Evolutionary conservation across 352 stramenopile species (phyloP), one percentile per base, ranked within the genome.

Genomic region (Phytophthora pluvialis): DNA sequence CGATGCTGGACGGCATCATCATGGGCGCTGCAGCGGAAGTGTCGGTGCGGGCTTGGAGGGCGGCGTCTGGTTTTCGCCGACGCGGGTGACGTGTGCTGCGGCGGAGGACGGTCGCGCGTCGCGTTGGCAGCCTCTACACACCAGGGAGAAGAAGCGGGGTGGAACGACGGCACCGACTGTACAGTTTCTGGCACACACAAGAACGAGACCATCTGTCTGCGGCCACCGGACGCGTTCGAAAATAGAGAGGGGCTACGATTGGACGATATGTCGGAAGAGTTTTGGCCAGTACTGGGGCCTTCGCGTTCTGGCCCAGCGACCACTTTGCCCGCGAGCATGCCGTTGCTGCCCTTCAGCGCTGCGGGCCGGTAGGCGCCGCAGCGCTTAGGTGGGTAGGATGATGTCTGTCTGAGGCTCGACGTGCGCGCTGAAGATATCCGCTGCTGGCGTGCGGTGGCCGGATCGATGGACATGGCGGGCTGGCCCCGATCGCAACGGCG

Each of bases 1-100:
- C 57, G 60, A 77, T 81, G 53, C 70, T 81, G 16, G 70, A 78
- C 45, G 73, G 73, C n/a, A 70, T 81, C 58, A 81, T 80, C 54
- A 65, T 71, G 25, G 26, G 21, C 21, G 21, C 21, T 21, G 21
- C 21, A 21, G 21, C 21, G 21, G 21, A 21, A 21, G 2, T 21
- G 21, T 21, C 21, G 21, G 21, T 21, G 21, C 21, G 1, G 21
- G 21, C 21, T 21, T 12, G 29, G 16, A 11, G n/a, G 3, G 29
- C 43, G 25, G 40, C 65, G 51, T 64, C 39, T 11, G 42, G 50
- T 57, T 64, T 40, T 64, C 29, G 21, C 28, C 47, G 28, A 49
- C 36, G 48, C 9, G 42, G 38, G 46, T 63, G 21, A 50, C 53
- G 61, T 55, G 25, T 47, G 16, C 40, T 57, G 13, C n/a, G 26